These are phyloP conservation scores for Yarrowia keelungensis DNA, from an alignment of 805 yeast species.

Conservation along the genomic window DNA sequence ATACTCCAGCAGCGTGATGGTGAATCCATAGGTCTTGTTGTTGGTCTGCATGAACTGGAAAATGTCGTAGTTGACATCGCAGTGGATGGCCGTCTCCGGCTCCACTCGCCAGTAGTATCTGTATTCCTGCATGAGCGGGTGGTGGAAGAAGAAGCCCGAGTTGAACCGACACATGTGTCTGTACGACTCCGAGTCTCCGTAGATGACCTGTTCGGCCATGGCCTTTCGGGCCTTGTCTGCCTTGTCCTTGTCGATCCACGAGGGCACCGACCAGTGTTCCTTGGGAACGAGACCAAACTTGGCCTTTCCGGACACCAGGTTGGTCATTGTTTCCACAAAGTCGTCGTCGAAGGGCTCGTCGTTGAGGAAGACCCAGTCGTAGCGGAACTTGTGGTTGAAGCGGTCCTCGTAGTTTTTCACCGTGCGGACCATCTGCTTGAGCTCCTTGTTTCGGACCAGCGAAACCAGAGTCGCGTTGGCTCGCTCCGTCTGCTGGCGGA, in stretches of 20 bases:
- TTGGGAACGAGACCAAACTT: slow-evolving; percentile 67
- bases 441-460: slow-evolving; percentile 71
- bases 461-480: slow-evolving; percentile 71
- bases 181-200: slow-evolving; percentile 67
- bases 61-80: slow-evolving; percentile 69
- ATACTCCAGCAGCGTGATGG: slow-evolving; percentile 69
- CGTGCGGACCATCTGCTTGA: slow-evolving; percentile 63
- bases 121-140: slow-evolving; percentile 63
- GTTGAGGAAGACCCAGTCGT: slow-evolving; percentile 83
- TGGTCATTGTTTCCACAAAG: slow-evolving; percentile 59
- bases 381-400: slow-evolving; percentile 66
- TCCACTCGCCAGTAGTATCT: slow-evolving; percentile 81
- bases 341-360: slow-evolving; percentile 67
- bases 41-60: slow-evolving; percentile 64
- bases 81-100: slow-evolving; percentile 66
- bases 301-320: slow-evolving; percentile 64
- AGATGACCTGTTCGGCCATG: slow-evolving; percentile 58
- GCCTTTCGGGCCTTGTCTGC: slow-evolving; percentile 57
- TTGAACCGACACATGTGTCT: slow-evolving; percentile 85
- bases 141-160: slow-evolving; percentile 73
- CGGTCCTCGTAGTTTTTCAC: slow-evolving; percentile 69
- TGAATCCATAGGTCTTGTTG: slow-evolving; percentile 69
- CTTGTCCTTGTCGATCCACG: slow-evolving; percentile 62
- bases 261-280: slow-evolving; percentile 75
- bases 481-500: slow-evolving; percentile 38